These are phyloP conservation scores for Xylaria hypoxylon DNA, from an alignment of 2,329 filamentous ascomycete genomes.

Conservation along the genomic window DNA sequence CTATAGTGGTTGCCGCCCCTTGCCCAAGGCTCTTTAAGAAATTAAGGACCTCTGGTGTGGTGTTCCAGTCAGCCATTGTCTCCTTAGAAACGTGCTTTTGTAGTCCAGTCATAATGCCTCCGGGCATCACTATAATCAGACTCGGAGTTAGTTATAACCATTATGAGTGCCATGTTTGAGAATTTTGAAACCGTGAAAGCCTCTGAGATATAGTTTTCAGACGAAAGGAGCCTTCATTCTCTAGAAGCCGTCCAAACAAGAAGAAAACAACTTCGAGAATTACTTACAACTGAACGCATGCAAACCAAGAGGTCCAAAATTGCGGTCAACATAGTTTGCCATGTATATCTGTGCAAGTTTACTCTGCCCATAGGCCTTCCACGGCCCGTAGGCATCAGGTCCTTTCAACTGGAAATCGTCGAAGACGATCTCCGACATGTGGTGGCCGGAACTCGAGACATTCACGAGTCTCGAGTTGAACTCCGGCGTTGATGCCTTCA, in stretches of 20 bases:
- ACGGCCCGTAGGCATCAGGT: constrained; percentile 22
- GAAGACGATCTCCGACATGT: constrained; percentile 23
- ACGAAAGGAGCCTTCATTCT: too few relatives aligned
- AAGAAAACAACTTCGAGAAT: background rate
- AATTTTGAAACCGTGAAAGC: too few relatives aligned
- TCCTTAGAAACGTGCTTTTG: constrained; percentile 32
- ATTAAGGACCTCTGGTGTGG: background rate
- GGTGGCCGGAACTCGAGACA: constrained; percentile 34
- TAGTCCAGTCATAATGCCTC: constrained; percentile 30
- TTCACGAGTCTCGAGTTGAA: constrained; percentile 36
- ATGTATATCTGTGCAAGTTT: constrained; percentile 62
- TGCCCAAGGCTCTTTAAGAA: constrained; percentile 49
- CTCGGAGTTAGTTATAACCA: background rate
- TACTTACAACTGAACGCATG: constrained; percentile 52
- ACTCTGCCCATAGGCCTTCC: constrained; percentile 51
- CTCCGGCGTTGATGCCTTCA: constrained; percentile 25
- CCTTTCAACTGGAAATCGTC: constrained; percentile 33
- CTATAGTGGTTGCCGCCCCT: constrained; percentile 57
- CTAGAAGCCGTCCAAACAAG: background rate
- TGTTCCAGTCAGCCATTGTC: background rate
- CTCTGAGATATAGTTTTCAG: background rate
- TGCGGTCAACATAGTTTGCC: constrained; percentile 60
- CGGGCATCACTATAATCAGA: constrained; percentile 28
- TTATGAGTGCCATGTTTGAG: background rate
- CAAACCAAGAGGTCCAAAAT: constrained; percentile 55